Evolutionary conservation across 2,329 filamentous ascomycete genomes (phyloP).

Genomic region (Aureobasidium melanogenum): DNA sequence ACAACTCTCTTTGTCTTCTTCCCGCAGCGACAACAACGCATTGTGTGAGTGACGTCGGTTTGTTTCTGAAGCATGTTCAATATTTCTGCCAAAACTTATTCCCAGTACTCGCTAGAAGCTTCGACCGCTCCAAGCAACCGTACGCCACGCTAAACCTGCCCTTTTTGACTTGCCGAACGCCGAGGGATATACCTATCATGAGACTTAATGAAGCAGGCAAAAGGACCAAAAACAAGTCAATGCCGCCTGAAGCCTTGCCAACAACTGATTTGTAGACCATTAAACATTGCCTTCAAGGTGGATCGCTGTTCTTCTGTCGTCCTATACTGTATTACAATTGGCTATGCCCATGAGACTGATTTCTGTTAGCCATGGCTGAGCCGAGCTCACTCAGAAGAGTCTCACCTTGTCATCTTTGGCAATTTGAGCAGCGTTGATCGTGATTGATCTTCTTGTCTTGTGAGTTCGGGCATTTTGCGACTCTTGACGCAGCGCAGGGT

Average conservation of each 20-base stretch:
- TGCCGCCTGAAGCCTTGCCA: background rate
- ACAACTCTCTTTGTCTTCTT: background rate
- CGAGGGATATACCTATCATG: background rate
- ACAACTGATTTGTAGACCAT: constrained; percentile 6
- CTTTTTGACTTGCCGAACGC: constrained; percentile 10
- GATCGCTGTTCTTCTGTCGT: background rate
- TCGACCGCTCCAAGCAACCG: constrained; percentile 1
- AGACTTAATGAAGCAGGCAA: background rate
- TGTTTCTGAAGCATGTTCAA: background rate
- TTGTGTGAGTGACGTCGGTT: background rate
- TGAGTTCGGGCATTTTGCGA: constrained; percentile 30
- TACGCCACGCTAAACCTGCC: constrained; percentile 11
- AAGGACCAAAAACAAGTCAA: background rate
- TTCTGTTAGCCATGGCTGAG: background rate
- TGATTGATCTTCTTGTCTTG: constrained; percentile 39
- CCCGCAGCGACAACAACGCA: background rate
- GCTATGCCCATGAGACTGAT: background rate
- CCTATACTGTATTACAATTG: background rate
- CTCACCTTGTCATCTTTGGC: constrained; percentile 32
- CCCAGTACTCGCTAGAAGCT: background rate
- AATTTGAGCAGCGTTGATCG: constrained; percentile 39
- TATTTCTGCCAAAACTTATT: background rate
- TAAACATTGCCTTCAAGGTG: constrained; percentile 3
- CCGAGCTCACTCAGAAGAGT: background rate
- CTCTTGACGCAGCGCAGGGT: constrained; percentile 38